Base-by-base conservation (phyloP, 169 alveolate species). In the Plasmodium berghei region DNA sequence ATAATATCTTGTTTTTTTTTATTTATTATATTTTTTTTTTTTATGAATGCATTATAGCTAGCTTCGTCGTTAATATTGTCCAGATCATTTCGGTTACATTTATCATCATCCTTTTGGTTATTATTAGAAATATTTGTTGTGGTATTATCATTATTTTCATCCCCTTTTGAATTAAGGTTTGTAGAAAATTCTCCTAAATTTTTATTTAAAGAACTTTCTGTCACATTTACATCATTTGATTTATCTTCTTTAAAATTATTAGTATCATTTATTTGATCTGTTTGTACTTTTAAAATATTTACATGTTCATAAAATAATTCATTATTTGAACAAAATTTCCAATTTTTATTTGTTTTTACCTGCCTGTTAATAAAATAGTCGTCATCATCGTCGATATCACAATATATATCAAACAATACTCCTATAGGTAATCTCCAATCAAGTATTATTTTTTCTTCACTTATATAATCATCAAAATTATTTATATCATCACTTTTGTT, bases 351-450 rank as follows among this genome's bases (percentile, higher is more conserved):
- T 1, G 18, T 45, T 24, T 64, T 18, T 9, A 26, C 62, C 54
- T 69, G 63, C 4, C 48, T 20, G 18, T 5, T 46, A n/a, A 40
- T 26, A 1, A 45, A 14, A 34, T 14, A 26, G 12, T n/a, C 20
- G 24, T 70, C 24, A 12, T 70, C 85, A 24, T 48, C 56, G 18
- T 83, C 90, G 8, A 24, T 49, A 56, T 83, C 77, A 61, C 90
- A 83, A 61, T 83, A 83, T 18, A 58, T 83, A 46, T 83, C 90
- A 48, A 83, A 83, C 1, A 83, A 54, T 2, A 83, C 90, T 12
- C 90, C 90, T 8, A 83, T 83, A 8, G 90, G 90, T 5, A 83
- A 34, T 58, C 90, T 67, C 90, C 90, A 83, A 20, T 83, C 90
- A 9, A 83, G 85, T 14, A 83, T 48, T 5, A 83, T 69, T 26